Evolutionary conservation across 2,329 filamentous ascomycete genomes (phyloP).

Genomic region (Exserohilum rostratum): DNA sequence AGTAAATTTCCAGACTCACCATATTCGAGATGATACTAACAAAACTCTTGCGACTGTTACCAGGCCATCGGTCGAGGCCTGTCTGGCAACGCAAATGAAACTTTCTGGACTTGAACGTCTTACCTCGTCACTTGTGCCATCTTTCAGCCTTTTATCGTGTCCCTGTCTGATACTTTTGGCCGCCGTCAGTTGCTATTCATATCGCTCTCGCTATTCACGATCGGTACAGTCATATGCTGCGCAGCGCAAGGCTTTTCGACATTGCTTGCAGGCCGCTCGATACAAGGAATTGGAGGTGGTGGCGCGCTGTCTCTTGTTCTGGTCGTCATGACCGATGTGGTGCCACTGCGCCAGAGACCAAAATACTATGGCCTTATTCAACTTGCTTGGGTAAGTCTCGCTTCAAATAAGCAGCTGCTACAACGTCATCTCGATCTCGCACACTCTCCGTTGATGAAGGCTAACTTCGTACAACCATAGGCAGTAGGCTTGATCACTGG

Average conservation of each 20-base stretch:
- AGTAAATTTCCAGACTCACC: no score
- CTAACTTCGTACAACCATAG: no score
- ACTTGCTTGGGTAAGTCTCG: not conserved
- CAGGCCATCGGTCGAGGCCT: no score
- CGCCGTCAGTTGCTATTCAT: not conserved
- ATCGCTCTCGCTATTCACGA: not conserved
- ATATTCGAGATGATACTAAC: no score
- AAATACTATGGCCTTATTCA: not conserved
- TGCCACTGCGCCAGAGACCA: not conserved
- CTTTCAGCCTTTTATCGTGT: slow-evolving; percentile 54
- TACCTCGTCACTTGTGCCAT: slow-evolving; percentile 71
- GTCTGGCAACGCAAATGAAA: no score
- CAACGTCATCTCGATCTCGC: no score
- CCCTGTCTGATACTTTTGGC: not conserved
- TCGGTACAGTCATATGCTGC: not conserved
- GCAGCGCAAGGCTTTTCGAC: not conserved
- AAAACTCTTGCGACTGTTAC: no score
- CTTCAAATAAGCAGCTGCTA: no score
- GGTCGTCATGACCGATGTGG: not conserved
- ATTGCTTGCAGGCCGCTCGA: not conserved
- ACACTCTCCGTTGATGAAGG: no score
- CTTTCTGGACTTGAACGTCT: slow-evolving; percentile 72
- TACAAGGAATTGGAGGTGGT: not conserved
- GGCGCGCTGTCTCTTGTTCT: not conserved
- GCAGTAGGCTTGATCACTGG: not conserved